Evolutionary conservation across 495 filamentous ascomycete species (phyloP).

Genomic region (Aspergillus olivimuriae): DNA sequence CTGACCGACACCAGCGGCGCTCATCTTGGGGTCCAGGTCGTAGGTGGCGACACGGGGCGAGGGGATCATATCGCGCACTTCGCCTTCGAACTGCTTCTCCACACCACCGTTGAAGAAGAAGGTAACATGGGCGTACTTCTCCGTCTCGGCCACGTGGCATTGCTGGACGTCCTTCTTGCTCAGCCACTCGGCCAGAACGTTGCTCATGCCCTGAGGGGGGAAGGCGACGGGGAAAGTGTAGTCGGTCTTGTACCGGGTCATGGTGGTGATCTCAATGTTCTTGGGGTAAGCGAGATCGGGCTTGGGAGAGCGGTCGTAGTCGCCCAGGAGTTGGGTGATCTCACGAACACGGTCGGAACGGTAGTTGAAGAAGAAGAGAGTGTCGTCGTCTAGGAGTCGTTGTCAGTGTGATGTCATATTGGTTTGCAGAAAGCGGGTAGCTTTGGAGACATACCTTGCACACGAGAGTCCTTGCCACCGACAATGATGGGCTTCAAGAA

Average conservation of each 20-base stretch:
- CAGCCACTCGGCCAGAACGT: slow-evolving; percentile 94
- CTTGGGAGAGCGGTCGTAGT: slow-evolving; percentile 79
- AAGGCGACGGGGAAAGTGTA: slow-evolving; percentile 93
- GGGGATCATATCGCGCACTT: slow-evolving; percentile 72
- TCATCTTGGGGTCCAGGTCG: slow-evolving; percentile 95
- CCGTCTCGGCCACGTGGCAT: slow-evolving; percentile 95
- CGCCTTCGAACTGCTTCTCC: slow-evolving; percentile 90
- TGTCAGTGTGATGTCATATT: too few species aligned
- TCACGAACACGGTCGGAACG: slow-evolving; percentile 96
- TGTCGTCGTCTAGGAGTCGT: slow-evolving; percentile 63
- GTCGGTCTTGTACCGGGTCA: slow-evolving; percentile 97
- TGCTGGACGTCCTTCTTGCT: slow-evolving; percentile 81
- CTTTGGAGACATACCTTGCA: slow-evolving; percentile 62
- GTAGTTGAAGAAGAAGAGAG: slow-evolving; percentile 99
- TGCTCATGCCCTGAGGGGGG: slow-evolving; percentile 89
- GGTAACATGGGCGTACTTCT: slow-evolving; percentile 98
- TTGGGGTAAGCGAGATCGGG: slow-evolving; percentile 95
- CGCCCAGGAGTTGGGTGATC: slow-evolving; percentile 89
- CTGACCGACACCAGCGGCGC: slow-evolving; percentile 76
- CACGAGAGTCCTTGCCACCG: slow-evolving; percentile 72
- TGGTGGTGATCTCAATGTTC: slow-evolving; percentile 84
- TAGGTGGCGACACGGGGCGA: slow-evolving; percentile 86
- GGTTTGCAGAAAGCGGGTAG: too few species aligned
- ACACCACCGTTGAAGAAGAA: slow-evolving; percentile 99
- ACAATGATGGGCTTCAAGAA: slow-evolving; percentile 98